These are phyloP conservation scores for Candida khao-thaluensis DNA, from an alignment of 805 yeast species.

Conservation along the genomic window DNA sequence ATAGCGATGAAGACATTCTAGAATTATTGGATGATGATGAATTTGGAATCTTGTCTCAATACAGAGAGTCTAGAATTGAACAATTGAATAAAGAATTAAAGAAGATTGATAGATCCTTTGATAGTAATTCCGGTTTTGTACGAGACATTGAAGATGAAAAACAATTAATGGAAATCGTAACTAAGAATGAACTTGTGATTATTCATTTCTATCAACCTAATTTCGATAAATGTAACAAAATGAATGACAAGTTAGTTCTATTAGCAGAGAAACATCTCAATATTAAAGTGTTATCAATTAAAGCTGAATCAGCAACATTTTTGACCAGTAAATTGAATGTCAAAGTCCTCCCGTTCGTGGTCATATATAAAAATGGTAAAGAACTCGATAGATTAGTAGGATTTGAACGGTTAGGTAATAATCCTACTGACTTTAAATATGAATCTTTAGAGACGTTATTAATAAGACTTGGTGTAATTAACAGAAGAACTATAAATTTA, in stretches of 20 bases:
- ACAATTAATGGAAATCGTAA: conserved; percentile 51
- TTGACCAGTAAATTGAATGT: conserved; percentile 61
- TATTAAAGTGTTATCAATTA: conserved; percentile 52
- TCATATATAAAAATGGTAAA: conserved; percentile 57
- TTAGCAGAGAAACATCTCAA: conserved; percentile 60
- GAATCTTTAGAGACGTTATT: conserved; percentile 46
- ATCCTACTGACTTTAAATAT: conserved; percentile 46
- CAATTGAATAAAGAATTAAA: conserved; percentile 50
- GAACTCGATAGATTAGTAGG: conserved; percentile 67
- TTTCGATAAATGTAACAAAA: conserved; percentile 58
- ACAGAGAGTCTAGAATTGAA: conserved; percentile 63
- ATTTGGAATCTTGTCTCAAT: conserved; percentile 44
- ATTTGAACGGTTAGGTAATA: conserved; percentile 55
- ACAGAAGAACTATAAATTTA: conserved; percentile 18
- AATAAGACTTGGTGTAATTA: conserved; percentile 16
- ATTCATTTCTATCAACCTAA: conserved; percentile 64
- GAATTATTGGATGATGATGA: conserved; percentile 42
- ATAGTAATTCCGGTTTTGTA: conserved; percentile 36
- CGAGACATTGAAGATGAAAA: conserved; percentile 50
- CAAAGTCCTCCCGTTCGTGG: conserved; percentile 69
- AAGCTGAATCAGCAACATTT: conserved; percentile 70
- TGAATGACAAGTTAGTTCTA: conserved; percentile 46
- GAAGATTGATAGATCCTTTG: conserved; percentile 25
- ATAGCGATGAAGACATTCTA: conserved; percentile 41
- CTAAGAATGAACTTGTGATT: conserved; percentile 41